A percentile compares a stretch with the other conserved stretches of the same genome.
These are phyloP conservation scores for Thielaviopsis cerberus DNA, from an alignment of 2,329 filamentous ascomycete species.

Conservation along the genomic window DNA sequence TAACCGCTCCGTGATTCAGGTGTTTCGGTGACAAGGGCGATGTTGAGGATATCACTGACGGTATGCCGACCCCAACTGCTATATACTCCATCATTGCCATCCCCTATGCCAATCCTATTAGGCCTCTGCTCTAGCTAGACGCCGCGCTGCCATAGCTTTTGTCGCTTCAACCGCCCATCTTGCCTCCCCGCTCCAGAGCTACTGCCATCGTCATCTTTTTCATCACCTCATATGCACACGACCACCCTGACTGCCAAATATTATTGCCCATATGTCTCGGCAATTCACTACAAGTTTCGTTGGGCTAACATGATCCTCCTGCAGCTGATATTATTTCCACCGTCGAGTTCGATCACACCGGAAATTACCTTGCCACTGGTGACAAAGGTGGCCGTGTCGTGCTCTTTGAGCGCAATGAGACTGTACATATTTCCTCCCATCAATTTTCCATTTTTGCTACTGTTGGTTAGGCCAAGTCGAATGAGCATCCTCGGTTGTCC, in stretches of 20 bases:
- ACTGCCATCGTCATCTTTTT: background rate
- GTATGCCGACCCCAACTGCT: constrained; percentile 24
- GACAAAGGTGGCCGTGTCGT: constrained; percentile 77
- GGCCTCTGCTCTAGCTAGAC: background rate
- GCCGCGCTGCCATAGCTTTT: background rate
- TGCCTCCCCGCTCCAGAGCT: background rate
- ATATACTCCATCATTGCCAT: background rate
- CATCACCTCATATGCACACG: background rate
- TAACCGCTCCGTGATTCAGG: constrained; percentile 29
- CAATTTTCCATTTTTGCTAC: background rate
- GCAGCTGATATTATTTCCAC: constrained; percentile 79
- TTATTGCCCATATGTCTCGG: background rate
- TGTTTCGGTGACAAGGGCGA: constrained; percentile 99
- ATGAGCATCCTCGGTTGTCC: background rate
- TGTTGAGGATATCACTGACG: constrained; percentile 96
- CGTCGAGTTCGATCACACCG: constrained; percentile 78
- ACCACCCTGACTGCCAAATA: background rate
- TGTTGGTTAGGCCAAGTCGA: background rate
- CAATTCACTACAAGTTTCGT: background rate
- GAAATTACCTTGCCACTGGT: constrained; percentile 77
- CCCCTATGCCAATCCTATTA: background rate
- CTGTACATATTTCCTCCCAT: constrained; percentile 32
- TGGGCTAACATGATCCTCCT: constrained; percentile 1
- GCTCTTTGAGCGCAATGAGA: constrained; percentile 85
- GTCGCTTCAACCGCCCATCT: background rate